A percentile compares a stretch with the other conserved stretches of the same genome.
Conservation (phyloP, 257 asterid genomes). For the Solanum dulcamara region DNA sequence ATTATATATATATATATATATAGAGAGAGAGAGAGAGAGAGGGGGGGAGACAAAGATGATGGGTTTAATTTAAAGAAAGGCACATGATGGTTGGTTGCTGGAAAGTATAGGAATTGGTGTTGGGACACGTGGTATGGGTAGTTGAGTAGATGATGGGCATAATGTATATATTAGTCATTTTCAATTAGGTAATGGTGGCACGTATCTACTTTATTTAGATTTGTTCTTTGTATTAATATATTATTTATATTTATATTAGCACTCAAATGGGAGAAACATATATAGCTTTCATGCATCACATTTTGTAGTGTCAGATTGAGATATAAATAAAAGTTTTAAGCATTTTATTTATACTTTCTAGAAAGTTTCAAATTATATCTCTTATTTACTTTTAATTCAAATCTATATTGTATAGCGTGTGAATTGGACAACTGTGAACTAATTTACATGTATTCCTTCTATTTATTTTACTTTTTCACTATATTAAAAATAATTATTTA, state of each 20-base stretch:
- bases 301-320: background rate
- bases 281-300: background rate
- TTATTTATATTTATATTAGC: background rate
- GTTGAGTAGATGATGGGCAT: too few relatives aligned
- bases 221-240: background rate
- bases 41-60: too few relatives aligned
- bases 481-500: too few relatives aligned
- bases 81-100: too few relatives aligned
- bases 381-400: background rate
- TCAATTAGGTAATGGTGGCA: background rate
- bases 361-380: background rate
- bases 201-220: background rate
- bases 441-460: background rate
- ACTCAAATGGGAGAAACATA: conserved; percentile 1
- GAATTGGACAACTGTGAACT: background rate
- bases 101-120: too few relatives aligned
- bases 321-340: background rate
- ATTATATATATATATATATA: too few relatives aligned
- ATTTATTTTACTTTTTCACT: too few relatives aligned
- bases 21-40: too few relatives aligned
- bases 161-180: conserved; percentile 5
- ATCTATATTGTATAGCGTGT: background rate
- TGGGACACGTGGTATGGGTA: too few relatives aligned
- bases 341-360: background rate
- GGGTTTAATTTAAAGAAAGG: too few relatives aligned